Base-by-base conservation (phyloP, 2,329 filamentous ascomycete genomes). In the Tolypocladium ovalisporum region DNA sequence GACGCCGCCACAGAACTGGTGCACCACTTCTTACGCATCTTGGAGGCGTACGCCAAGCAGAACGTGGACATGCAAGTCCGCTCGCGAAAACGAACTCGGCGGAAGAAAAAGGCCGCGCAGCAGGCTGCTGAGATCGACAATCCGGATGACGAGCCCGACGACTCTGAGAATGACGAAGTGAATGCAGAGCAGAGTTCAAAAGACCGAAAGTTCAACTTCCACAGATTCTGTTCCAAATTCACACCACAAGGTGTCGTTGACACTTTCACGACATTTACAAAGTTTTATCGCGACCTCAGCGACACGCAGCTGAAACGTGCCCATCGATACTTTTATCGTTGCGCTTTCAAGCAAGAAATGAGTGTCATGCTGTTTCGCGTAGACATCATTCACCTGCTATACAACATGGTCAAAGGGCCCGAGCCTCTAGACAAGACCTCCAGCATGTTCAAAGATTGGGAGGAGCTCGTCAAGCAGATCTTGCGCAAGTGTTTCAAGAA, bases 171-270 rank as follows among this genome's bases (percentile, higher is more conserved):
- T 66, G 90, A 96, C 59, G 79, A 88, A 49, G 80, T 77, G 29
- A 81, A 85, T 64, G 89, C 87, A 1, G 85, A 91, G 63, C 81
- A 81, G 56, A 83, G 85, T 0, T 86, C 85, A 29, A 86, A 83
- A 47, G 94, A 99, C 70, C 85, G 94, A 55, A 96, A 93, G 64
- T 99, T 99, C 69, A 90, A 97, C 73, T 99, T 99, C 68, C 84
- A 82, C 58, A 84, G 87, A 3, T 97, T 97, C 68, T 79, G 88
- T 13, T 79, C 82, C 35, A 88, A 88, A 56, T 97, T 97, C 66
- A 82, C 88, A 52, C 87, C 86, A 0, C 92, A 97, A 69, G 84
- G 82, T 56, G 92, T 91, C 29, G 84, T 99, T 52, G 87, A 97
- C 69, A 95, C 93, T 0, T 99, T 96, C 68, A 80, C 96, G 35